Percentiles rank a stretch among this genome's conserved stretches.
phyloP scores from a whole-genome alignment of 495 filamentous ascomycete species.

The Entonaema liquescens region DNA sequence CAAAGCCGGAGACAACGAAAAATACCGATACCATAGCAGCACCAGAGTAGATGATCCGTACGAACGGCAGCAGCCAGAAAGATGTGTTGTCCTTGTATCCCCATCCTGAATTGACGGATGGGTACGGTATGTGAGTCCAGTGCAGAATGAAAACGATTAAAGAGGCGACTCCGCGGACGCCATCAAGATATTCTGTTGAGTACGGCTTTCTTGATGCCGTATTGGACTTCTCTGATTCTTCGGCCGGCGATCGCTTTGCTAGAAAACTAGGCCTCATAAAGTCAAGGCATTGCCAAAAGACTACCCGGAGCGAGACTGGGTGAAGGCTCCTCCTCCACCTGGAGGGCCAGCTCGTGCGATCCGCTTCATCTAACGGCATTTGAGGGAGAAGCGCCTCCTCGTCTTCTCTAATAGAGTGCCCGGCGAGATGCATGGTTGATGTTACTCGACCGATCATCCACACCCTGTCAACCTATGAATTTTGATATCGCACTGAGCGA shows the following conservation, averaged over 20 bases:
- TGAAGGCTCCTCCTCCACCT: slow-evolving; percentile 13
- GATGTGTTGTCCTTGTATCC: slow-evolving; percentile 45
- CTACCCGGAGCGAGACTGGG: slow-evolving; percentile 18
- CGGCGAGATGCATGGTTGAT: slow-evolving; percentile 32
- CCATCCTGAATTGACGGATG: slow-evolving; percentile 56
- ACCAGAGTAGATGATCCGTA: slow-evolving; percentile 69
- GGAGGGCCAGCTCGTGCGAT: slow-evolving; percentile 9
- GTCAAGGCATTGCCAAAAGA: slow-evolving; percentile 29
- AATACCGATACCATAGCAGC: slow-evolving; percentile 73
- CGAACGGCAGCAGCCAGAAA: slow-evolving; percentile 65
- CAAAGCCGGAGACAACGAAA: slow-evolving; percentile 73
- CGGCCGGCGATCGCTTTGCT: slow-evolving; percentile 17
- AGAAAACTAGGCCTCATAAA: slow-evolving; percentile 42
- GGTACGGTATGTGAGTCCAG: slow-evolving; percentile 50
- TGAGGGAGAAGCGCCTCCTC: slow-evolving; percentile 42
- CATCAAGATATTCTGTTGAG: slow-evolving; percentile 58
- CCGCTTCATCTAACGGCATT: slow-evolving; percentile 12
- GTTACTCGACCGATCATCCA: slow-evolving; percentile 18
- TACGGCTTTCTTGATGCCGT: slow-evolving; percentile 32
- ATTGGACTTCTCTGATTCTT: slow-evolving; percentile 22
- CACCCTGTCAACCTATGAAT: neutral
- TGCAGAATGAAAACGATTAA: slow-evolving; percentile 59
- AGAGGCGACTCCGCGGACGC: slow-evolving; percentile 59
- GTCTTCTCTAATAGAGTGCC: slow-evolving; percentile 28
- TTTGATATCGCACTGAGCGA: slow-evolving; percentile 1